A percentile compares a stretch with the other conserved stretches of the same genome.
phyloP scores from a whole-genome alignment of 2,329 filamentous ascomycete species.

The Aspergillus floridensis region DNA sequence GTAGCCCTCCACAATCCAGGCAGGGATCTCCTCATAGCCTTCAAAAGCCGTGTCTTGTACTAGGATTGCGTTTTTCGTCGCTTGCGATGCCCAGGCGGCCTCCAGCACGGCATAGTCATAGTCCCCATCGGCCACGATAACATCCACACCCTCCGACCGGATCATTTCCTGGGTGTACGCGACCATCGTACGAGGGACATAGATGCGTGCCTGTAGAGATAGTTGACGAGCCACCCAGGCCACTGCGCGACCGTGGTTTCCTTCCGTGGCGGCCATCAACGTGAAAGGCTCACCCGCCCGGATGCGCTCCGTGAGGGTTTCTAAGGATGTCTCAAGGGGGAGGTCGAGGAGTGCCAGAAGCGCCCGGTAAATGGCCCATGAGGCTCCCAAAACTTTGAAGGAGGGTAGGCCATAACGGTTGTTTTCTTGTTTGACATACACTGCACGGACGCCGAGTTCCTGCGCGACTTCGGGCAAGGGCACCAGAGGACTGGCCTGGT shows the following conservation, averaged over 20 bases:
- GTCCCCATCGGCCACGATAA: constrained; percentile 55
- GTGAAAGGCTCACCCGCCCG: constrained; percentile 28
- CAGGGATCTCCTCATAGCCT: constrained; percentile 64
- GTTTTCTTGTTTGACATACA: constrained; percentile 71
- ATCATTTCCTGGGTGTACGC: constrained; percentile 56
- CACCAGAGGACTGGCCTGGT: constrained; percentile 55
- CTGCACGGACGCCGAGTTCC: constrained; percentile 55
- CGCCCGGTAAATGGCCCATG: constrained; percentile 66
- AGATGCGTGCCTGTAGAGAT: constrained; percentile 56
- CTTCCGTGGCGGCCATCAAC: constrained; percentile 67
- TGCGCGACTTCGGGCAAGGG: constrained; percentile 54
- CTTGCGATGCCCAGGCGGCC: constrained; percentile 44
- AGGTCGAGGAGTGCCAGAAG: constrained; percentile 49
- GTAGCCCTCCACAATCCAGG: constrained; percentile 78
- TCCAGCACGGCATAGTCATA: constrained; percentile 64
- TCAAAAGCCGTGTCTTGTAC: constrained; percentile 68
- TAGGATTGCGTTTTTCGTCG: constrained; percentile 49
- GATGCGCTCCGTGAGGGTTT: constrained; percentile 16
- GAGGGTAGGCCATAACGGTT: constrained; percentile 66
- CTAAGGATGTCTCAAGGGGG: constrained; percentile 39
- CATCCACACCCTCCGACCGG: constrained; percentile 59
- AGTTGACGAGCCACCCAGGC: constrained; percentile 65
- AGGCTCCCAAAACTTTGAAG: constrained; percentile 79
- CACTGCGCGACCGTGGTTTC: constrained; percentile 73
- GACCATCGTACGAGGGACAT: constrained; percentile 61